Conservation (phyloP, 352 stramenopile genomes). For the Lagenidium giganteum region DNA sequence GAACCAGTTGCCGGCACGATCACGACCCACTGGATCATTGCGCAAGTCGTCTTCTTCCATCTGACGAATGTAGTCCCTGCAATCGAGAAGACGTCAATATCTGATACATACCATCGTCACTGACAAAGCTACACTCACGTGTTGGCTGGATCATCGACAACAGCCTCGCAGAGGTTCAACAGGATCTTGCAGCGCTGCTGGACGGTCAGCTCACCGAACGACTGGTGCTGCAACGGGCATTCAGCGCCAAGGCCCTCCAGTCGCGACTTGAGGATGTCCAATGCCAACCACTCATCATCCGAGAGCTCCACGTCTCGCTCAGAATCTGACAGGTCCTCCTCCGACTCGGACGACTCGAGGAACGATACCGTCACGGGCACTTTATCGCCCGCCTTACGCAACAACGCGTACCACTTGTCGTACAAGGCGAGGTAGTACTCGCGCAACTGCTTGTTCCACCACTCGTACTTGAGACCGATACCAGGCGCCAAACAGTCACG, state of each 20-base stretch:
- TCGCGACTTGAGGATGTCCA: constrained; percentile 26
- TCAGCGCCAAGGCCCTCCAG: constrained; percentile 23
- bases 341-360: constrained; percentile 49
- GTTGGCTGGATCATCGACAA: constrained; percentile 73
- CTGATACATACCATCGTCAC: background rate
- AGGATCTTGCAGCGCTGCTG: constrained; percentile 78
- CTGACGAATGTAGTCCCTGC: constrained; percentile 75
- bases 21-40: constrained; percentile 64
- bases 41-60: constrained; percentile 86
- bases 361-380: constrained; percentile 60
- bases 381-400: constrained; percentile 66
- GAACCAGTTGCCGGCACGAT: constrained; percentile 69
- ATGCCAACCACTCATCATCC: constrained; percentile 59
- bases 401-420: constrained; percentile 73
- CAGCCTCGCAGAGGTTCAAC: constrained; percentile 75
- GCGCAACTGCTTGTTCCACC: constrained; percentile 84
- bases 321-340: constrained; percentile 7
- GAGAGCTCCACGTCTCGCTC: constrained; percentile 71
- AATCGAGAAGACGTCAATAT: background rate
- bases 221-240: constrained; percentile 53
- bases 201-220: constrained; percentile 63
- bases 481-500: constrained; percentile 65
- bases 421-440: constrained; percentile 83
- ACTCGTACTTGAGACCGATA: constrained; percentile 83
- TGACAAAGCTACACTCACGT: constrained; percentile 30